phyloP scores from a whole-genome alignment of 176 grass and related monocot genomes.

The Panicum miliaceum region DNA sequence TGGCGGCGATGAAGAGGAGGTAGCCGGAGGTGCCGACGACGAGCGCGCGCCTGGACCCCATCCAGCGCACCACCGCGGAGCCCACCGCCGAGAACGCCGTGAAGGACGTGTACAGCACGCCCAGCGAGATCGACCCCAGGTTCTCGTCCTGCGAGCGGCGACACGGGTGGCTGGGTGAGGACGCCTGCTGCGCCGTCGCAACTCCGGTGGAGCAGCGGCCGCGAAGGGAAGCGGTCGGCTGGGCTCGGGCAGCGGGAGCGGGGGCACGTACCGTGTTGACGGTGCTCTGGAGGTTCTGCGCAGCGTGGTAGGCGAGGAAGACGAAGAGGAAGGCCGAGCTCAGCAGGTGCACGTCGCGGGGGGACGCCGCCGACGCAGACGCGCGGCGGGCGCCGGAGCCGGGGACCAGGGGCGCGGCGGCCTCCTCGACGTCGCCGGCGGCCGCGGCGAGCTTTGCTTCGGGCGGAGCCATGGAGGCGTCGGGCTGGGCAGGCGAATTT shows the following conservation, averaged over 20 bases:
- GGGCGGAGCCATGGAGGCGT: constrained; percentile 27
- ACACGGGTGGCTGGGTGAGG: constrained; percentile 11
- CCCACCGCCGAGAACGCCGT: constrained; percentile 78
- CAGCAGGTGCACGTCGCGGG: constrained; percentile 71
- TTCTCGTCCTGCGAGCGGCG: constrained; percentile 60
- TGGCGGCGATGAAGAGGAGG: constrained; percentile 87
- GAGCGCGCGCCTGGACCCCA: constrained; percentile 74
- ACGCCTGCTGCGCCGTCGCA: not conserved
- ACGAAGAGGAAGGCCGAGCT: constrained; percentile 89
- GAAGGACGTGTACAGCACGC: constrained; percentile 85
- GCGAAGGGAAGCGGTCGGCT: no score
- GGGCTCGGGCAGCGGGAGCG: no score
- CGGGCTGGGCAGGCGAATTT: not conserved
- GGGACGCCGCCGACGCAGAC: not conserved
- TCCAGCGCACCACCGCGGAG: constrained; percentile 63
- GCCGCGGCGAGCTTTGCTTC: constrained; percentile 10
- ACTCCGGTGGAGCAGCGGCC: not conserved
- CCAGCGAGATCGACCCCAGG: constrained; percentile 81
- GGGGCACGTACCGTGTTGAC: constrained; percentile 74
- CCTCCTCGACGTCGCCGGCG: constrained; percentile 49
- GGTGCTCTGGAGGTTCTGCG: constrained; percentile 95
- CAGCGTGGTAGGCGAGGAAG: constrained; percentile 96
- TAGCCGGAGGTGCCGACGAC: constrained; percentile 84
- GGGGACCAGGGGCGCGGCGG: constrained; percentile 32
- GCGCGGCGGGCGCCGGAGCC: not conserved